Conservation (phyloP, 192 early-diverging fungal genomes). For the Rhizophagus sp. region DNA sequence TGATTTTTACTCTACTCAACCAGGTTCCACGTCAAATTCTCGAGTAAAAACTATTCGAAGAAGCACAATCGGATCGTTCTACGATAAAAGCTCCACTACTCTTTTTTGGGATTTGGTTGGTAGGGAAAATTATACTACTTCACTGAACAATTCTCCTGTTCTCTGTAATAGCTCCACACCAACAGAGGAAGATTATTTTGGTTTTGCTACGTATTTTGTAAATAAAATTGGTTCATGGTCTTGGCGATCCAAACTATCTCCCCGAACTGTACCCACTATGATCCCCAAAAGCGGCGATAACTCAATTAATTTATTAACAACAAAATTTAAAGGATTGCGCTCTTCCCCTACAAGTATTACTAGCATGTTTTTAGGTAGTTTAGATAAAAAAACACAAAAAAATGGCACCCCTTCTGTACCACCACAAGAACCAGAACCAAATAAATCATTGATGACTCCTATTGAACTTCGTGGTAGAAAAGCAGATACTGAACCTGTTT, state of each 20-base stretch:
- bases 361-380: constrained; percentile 7
- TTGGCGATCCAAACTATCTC: constrained; percentile 1
- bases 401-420: background rate
- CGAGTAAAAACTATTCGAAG: background rate
- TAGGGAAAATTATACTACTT: constrained; percentile 29
- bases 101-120: constrained; percentile 29
- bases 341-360: constrained; percentile 2
- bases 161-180: constrained; percentile 25
- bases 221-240: background rate
- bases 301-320: constrained; percentile 25
- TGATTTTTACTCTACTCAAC: background rate
- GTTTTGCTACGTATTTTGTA: background rate
- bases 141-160: constrained; percentile 30
- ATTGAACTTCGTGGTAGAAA: constrained; percentile 43
- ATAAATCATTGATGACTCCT: constrained; percentile 31
- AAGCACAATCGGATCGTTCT: background rate
- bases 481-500: constrained; percentile 47
- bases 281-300: background rate
- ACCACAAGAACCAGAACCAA: background rate
- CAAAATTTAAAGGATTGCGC: constrained; percentile 14
- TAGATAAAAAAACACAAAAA: background rate
- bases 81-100: background rate
- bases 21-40: background rate
- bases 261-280: constrained; percentile 19
- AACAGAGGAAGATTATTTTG: constrained; percentile 7